These are phyloP conservation scores for Lojkania enalia DNA, from an alignment of 2,329 filamentous ascomycete genomes.

Conservation along the genomic window DNA sequence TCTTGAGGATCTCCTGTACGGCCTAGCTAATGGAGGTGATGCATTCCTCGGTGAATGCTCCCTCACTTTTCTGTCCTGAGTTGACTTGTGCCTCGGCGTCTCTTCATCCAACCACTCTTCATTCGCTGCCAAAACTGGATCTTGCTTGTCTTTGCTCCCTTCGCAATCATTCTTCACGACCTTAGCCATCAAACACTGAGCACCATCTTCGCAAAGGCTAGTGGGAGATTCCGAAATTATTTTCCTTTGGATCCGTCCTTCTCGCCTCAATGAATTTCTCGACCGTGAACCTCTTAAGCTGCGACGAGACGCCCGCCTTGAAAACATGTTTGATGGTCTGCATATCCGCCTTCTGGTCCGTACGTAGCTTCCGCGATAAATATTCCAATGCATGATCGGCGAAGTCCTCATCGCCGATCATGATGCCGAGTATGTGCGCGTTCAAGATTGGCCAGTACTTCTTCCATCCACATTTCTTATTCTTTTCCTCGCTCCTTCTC, in stretches of 20 bases:
- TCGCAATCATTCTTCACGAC: no score
- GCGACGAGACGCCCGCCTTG: not conserved
- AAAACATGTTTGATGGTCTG: constrained; percentile 24
- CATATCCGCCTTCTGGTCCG: constrained; percentile 1
- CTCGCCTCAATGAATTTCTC: constrained; percentile 15
- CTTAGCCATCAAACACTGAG: no score
- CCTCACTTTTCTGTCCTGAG: no score
- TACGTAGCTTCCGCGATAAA: constrained; percentile 13
- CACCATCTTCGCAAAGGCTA: no score
- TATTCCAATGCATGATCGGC: constrained; percentile 20
- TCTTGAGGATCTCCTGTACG: no score
- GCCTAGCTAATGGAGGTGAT: no score
- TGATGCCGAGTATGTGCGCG: constrained; percentile 17
- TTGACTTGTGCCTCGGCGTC: no score
- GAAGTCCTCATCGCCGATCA: constrained; percentile 15
- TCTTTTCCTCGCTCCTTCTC: not conserved
- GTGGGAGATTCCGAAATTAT: no score
- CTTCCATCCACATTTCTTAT: constrained; percentile 10
- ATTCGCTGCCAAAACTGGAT: no score
- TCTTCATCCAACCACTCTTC: no score
- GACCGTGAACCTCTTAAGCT: constrained; percentile 17
- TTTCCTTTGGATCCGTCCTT: not conserved
- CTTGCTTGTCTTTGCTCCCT: no score
- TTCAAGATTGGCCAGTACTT: constrained; percentile 20
- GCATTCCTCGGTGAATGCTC: no score